Conservation (phyloP, 176 grass and related monocot genomes). For the Carex parvula region DNA sequence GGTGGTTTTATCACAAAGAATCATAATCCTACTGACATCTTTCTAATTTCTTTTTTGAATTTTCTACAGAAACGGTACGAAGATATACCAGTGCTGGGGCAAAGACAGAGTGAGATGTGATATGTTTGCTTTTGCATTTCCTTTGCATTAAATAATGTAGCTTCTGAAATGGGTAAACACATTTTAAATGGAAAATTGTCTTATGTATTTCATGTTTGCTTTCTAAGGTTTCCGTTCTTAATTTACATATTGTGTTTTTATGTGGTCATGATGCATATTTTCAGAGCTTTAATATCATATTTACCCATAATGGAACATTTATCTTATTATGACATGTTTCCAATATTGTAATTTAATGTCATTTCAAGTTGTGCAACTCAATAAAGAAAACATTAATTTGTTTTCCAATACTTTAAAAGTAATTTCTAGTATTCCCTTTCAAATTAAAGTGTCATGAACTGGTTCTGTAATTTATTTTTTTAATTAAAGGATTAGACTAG, state of each 20-base stretch:
- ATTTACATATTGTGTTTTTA: background rate
- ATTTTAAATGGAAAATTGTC: constrained; percentile 8
- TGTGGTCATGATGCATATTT: background rate
- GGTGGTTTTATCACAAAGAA: background rate
- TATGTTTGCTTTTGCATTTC: constrained; percentile 9
- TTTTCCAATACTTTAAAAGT: background rate
- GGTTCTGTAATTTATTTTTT: no score
- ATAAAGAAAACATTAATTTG: background rate
- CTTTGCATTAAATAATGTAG: constrained; percentile 24
- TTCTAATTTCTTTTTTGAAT: constrained; percentile 18
- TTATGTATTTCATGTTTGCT: background rate
- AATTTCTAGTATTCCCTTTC: background rate
- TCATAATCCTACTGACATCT: background rate
- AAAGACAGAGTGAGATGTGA: constrained; percentile 54
- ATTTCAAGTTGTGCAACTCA: background rate
- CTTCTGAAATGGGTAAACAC: constrained; percentile 4
- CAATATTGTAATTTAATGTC: background rate
- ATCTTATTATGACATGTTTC: background rate
- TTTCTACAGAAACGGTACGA: constrained; percentile 69
- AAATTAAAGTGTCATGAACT: background rate
- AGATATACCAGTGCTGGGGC: constrained; percentile 74
- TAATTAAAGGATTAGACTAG: no score
- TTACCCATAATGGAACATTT: background rate
- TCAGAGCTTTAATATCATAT: background rate
- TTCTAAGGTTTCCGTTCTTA: background rate